A percentile compares a stretch with the other conserved stretches of the same genome.
phyloP scores from a whole-genome alignment of 192 early-diverging fungal species.

The Coemansia sp. region DNA sequence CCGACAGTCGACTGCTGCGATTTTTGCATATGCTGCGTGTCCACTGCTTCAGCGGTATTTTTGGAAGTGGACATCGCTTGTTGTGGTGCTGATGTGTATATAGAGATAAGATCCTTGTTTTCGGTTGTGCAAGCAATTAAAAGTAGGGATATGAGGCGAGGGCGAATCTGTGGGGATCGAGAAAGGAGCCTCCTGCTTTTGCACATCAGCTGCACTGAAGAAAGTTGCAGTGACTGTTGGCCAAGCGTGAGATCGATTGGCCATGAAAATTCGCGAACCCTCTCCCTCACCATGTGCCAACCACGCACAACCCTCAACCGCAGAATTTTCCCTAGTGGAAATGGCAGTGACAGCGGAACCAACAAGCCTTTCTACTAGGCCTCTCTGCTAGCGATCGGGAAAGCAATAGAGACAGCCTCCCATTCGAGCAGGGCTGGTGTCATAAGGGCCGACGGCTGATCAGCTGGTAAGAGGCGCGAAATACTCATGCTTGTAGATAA shows the following conservation, averaged over 20 bases:
- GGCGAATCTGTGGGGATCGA: neutral
- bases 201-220: neutral
- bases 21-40: conserved; percentile 17
- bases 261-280: conserved; percentile 38
- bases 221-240: neutral
- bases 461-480: neutral
- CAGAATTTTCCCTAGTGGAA: neutral
- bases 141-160: neutral
- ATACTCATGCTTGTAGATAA: neutral
- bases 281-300: neutral
- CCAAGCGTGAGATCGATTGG: conserved; percentile 28
- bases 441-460: neutral
- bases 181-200: neutral
- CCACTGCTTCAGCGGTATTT: neutral
- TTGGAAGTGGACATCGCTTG: conserved; percentile 9
- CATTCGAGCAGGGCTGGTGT: neutral
- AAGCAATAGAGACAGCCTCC: neutral
- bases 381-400: neutral
- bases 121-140: neutral
- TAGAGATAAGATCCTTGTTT: neutral
- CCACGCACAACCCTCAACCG: neutral
- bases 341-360: neutral
- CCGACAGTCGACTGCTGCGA: neutral
- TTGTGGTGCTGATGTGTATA: neutral
- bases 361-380: neutral